phyloP scores from a whole-genome alignment of 371 early-diverging fungal genomes.

The Mucor sp. region DNA sequence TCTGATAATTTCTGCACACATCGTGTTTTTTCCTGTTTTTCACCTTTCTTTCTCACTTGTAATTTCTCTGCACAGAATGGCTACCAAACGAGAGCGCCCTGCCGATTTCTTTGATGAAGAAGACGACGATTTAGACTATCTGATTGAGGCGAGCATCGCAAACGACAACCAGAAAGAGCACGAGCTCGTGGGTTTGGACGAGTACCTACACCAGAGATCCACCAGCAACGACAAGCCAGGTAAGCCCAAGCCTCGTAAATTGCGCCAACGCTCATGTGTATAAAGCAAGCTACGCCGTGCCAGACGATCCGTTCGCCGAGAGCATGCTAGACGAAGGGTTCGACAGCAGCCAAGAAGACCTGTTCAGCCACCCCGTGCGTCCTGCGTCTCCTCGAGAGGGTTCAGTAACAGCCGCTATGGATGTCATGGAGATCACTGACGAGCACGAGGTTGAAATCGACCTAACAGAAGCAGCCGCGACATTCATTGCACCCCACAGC shows the following conservation, averaged over 20 bases:
- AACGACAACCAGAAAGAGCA: constrained; percentile 6
- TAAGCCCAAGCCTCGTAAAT: too few species aligned
- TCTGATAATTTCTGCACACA: not conserved
- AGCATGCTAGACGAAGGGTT: not conserved
- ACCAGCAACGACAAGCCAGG: not conserved
- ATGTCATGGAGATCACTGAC: constrained; percentile 17
- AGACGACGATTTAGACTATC: constrained; percentile 19
- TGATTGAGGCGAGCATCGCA: constrained; percentile 16
- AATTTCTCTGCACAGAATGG: not conserved
- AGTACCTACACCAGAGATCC: constrained; percentile 11
- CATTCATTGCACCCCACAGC: not conserved
- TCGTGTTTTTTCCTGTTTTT: constrained; percentile 14
- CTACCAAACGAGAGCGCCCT: constrained; percentile 13
- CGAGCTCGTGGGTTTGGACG: constrained; percentile 10
- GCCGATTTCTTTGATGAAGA: constrained; percentile 11
- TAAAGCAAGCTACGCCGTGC: not conserved
- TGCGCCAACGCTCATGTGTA: too few species aligned
- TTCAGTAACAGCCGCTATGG: not conserved
- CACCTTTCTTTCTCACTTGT: not conserved
- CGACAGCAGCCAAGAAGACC: not conserved
- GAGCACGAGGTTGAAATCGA: not conserved
- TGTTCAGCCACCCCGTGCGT: not conserved
- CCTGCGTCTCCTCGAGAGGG: not conserved
- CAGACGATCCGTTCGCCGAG: not conserved
- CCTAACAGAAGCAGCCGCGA: not conserved